Evolutionary conservation across 2,329 filamentous ascomycete genomes (phyloP), one percentile per base, ranked within the genome.

Genomic region (Thielaviopsis euricoi): DNA sequence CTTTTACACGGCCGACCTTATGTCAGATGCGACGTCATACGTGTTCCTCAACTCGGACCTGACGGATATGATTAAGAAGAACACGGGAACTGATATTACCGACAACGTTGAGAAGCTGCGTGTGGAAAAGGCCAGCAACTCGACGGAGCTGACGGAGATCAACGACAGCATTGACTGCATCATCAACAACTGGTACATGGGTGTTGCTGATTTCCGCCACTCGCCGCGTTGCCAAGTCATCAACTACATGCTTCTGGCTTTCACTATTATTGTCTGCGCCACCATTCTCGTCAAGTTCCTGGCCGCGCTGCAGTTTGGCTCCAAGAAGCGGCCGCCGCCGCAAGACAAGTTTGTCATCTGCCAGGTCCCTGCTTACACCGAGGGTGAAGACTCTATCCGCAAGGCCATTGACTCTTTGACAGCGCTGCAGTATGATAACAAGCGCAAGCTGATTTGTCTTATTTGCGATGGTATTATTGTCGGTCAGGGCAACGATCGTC

Each of bases 311-410:
- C 93, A 96, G 66, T 87, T 98, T 61, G 90, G 91, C 52, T 89
- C 89, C 5, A 96, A 96, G 74, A 82, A 87, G 60, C 84, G 88
- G 19, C 93, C 93, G 2, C 79, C 86, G 6, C 86, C 89, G 43
- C 93, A 97, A 70, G 93, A 98, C 71, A 98, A 97, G 69, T 98
- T 98, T 65, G 90, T 98, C 65, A 97, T 98, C 64, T 97, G 93
- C 71, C 89, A 96, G 70, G 89, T 98, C 33, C 93, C 93, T 10
- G 93, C 93, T 5, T 98, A 98, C 67, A 98, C 93, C 0, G 93
- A 98, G 74, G 93, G 89, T 65, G 93, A 98, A 75, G 93, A 98
- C 65, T 91, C 90, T 3, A 75, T 98, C 9, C 80, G 93, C 58
- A 94, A 95, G 67, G 91, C 89, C 56, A 77, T 98, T 2, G 93